These are phyloP conservation scores for Neckera pumila DNA, from an alignment of 225 moss, liverwort and hornwort species.

Conservation along the genomic window DNA sequence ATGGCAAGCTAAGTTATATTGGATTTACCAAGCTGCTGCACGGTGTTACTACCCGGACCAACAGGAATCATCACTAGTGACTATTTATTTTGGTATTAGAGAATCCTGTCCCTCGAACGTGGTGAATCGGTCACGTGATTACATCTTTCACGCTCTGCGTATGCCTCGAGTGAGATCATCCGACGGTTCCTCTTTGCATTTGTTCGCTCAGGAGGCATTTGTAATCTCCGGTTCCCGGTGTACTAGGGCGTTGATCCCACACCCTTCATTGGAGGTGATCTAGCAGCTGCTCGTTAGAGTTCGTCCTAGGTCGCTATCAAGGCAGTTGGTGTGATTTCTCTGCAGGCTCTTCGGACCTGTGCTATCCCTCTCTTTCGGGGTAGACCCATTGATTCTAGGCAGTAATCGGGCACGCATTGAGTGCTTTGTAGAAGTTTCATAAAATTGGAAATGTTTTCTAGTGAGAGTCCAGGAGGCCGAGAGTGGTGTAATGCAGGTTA, in stretches of 20 bases:
- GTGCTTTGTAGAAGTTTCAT: slow-evolving; percentile 16
- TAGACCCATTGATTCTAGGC: slow-evolving; percentile 6
- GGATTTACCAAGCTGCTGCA: slow-evolving; percentile 97
- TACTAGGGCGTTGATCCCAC: background rate
- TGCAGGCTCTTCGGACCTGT: background rate
- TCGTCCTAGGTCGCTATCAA: slow-evolving; percentile 12
- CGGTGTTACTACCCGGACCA: slow-evolving; percentile 69
- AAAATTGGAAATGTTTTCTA: background rate
- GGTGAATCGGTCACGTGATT: background rate
- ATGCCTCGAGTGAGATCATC: background rate
- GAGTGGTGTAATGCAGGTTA: background rate
- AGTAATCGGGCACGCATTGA: slow-evolving; percentile 7
- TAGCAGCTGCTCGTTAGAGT: background rate
- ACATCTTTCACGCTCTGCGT: background rate
- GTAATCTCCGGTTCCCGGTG: background rate
- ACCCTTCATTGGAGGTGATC: slow-evolving; percentile 21
- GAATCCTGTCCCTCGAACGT: background rate
- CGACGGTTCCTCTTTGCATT: background rate
- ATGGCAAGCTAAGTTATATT: slow-evolving; percentile 78
- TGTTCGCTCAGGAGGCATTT: background rate
- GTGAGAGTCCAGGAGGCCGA: background rate
- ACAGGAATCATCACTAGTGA: slow-evolving; percentile 39
- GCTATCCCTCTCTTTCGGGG: background rate
- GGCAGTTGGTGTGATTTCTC: slow-evolving; percentile 2
- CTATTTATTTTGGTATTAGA: background rate